Conservation (phyloP, 2,329 filamentous ascomycete species). For the Beauveria bassiana region DNA sequence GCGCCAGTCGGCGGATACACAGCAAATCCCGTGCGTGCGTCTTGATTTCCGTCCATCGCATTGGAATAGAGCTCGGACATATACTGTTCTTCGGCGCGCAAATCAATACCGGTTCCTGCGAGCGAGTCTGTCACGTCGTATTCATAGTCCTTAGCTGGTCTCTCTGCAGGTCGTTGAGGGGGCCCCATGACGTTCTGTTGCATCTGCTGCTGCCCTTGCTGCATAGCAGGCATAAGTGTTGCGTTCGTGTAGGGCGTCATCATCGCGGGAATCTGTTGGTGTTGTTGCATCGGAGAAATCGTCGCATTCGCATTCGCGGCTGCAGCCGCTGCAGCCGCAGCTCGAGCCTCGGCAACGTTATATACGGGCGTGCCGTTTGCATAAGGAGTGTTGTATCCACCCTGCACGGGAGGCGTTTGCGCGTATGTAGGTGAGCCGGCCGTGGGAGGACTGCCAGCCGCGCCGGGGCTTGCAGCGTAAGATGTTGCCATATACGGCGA, state of each 20-base stretch:
- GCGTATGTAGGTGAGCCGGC: slow-evolving; percentile 29
- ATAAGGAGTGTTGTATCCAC: slow-evolving; percentile 29
- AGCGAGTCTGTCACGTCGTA: slow-evolving; percentile 80
- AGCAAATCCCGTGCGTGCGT: slow-evolving; percentile 43
- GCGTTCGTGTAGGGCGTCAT: slow-evolving; percentile 23
- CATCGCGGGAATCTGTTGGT: slow-evolving; percentile 20
- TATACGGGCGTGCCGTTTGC: slow-evolving; percentile 29
- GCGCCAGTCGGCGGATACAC: slow-evolving; percentile 46
- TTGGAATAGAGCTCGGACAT: slow-evolving; percentile 60
- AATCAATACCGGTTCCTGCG: slow-evolving; percentile 76
- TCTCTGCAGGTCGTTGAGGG: slow-evolving; percentile 54
- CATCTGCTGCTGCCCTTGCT: slow-evolving; percentile 11
- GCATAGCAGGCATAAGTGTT: slow-evolving; percentile 22
- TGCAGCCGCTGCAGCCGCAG: slow-evolving; percentile 21
- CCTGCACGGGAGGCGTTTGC: slow-evolving; percentile 24
- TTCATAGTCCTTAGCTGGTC: slow-evolving; percentile 52
- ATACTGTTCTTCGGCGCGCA: slow-evolving; percentile 79
- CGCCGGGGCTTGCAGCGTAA: slow-evolving; percentile 39
- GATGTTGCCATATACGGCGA: slow-evolving; percentile 52
- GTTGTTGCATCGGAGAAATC: slow-evolving; percentile 26
- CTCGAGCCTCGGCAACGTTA: slow-evolving; percentile 27
- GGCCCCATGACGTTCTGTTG: slow-evolving; percentile 39
- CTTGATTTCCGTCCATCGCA: slow-evolving; percentile 34
- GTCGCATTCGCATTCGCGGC: slow-evolving; percentile 25
- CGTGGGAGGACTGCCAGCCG: slow-evolving; percentile 32